Base-by-base conservation (phyloP, 139 green algal genomes). In the Asterochloris erici region DNA sequence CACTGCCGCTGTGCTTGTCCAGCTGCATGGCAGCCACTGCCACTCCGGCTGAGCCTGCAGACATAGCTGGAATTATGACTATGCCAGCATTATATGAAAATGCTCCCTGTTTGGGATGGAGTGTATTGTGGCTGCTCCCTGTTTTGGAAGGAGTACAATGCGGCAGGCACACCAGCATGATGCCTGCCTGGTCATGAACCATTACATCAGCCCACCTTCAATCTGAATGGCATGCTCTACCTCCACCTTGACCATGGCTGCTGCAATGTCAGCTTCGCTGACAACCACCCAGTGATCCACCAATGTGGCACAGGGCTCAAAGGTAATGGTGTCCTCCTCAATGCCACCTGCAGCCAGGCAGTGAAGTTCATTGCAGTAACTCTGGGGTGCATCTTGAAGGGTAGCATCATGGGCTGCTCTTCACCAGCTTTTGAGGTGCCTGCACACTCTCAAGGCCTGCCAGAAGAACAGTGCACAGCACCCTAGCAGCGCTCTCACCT, bases 231-330 rank as follows among this genome's bases (percentile, higher is more conserved):
- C 82, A 14, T 63, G 10, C 60, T 90, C 85, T 47, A 89, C 79
- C 23, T 84, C 54, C 63, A 89, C 75, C 16, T 80, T 86, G 10
- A 92, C 68, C 82, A 93, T 82, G 12, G 89, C 91, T 23, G 82
- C 76, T 15, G 90, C 88, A 38, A 94, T 94, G 85, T 95, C 89
- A 21, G 80, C 54, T 82, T 95, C 91, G 0, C 23, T 78, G 4
- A 91, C 87, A 0, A 61, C 77, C 29, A 92, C 83, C 88, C 91
- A 93, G 62, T 90, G 68, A 73, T 95, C 91, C 63, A 94, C 91
- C 23, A 85, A 86, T 17, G 82, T 27, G 9, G 11, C 60, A 79
- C 91, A 95, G 1, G 84, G 82, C 71, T 84, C 84, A 29, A 94
- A 75, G 0, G 91, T 95, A 0, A 92, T 26, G 12, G 85, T 68